Percentiles rank a stretch among this genome's conserved stretches.
Evolutionary conservation across 2,329 filamentous ascomycete species (phyloP).

Genomic region (Lecanicillium sp.): DNA sequence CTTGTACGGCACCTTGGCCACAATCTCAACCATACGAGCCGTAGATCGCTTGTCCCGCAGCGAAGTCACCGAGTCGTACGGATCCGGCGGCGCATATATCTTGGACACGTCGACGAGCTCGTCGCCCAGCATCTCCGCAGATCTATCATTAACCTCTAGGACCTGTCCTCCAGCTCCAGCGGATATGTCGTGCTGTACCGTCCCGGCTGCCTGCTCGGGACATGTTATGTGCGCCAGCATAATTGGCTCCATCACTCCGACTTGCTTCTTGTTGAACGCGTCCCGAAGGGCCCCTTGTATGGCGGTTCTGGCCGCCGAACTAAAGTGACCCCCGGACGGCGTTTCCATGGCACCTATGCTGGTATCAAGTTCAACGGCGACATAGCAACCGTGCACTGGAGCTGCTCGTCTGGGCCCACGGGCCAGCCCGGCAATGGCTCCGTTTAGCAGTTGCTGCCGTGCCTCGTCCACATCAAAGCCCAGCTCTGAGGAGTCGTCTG

Average conservation of each 20-base stretch:
- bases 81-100: slow-evolving; percentile 85
- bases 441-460: slow-evolving; percentile 62
- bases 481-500: slow-evolving; percentile 36
- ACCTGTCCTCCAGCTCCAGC: slow-evolving; percentile 66
- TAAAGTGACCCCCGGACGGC: slow-evolving; percentile 59
- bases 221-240: slow-evolving; percentile 86
- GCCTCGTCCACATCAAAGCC: slow-evolving; percentile 42
- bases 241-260: slow-evolving; percentile 81
- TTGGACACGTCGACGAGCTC: slow-evolving; percentile 57
- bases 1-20: slow-evolving; percentile 83
- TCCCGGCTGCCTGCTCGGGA: slow-evolving; percentile 72
- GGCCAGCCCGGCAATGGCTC: slow-evolving; percentile 74
- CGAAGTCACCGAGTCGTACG: slow-evolving; percentile 59
- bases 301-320: slow-evolving; percentile 53
- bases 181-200: slow-evolving; percentile 75
- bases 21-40: slow-evolving; percentile 55
- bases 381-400: slow-evolving; percentile 68
- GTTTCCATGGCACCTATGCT: slow-evolving; percentile 45
- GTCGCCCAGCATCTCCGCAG: slow-evolving; percentile 28
- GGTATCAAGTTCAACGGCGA: slow-evolving; percentile 63
- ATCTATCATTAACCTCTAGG: slow-evolving; percentile 57
- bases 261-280: slow-evolving; percentile 43
- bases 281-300: slow-evolving; percentile 62
- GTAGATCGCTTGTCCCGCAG: slow-evolving; percentile 41
- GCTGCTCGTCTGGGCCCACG: slow-evolving; percentile 76